Percentiles rank a stretch among this genome's conserved stretches.
Conservation (phyloP, 495 filamentous ascomycete species). For the Aspergillus mulundensis region DNA sequence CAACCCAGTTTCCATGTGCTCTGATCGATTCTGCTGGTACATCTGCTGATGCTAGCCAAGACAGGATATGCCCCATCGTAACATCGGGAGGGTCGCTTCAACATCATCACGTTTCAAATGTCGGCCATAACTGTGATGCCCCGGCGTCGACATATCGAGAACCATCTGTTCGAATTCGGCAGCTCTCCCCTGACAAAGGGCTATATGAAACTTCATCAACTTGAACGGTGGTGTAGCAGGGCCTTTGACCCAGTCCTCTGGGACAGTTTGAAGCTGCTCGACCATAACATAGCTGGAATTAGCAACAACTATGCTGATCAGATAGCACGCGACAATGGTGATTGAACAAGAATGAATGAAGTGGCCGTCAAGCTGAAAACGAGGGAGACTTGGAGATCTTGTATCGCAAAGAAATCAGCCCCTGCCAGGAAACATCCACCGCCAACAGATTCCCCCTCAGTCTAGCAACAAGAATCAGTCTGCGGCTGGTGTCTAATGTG, state of each 20-base stretch:
- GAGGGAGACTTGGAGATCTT: background rate
- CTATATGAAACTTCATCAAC: conserved; percentile 49
- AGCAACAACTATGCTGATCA: conserved; percentile 3
- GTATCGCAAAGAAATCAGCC: background rate
- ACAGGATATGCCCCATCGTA: conserved; percentile 36
- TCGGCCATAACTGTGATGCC: conserved; percentile 56
- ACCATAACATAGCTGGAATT: conserved; percentile 31
- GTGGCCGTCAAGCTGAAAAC: background rate
- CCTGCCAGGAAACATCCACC: background rate
- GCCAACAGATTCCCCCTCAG: background rate
- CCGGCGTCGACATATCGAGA: conserved; percentile 59
- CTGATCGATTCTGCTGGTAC: conserved; percentile 40
- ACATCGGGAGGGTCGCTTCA: conserved; percentile 40
- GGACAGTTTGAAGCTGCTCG: conserved; percentile 40
- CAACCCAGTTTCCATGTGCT: conserved; percentile 53
- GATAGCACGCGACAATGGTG: conserved; percentile 11
- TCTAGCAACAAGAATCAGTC: too few species aligned
- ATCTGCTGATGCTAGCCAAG: conserved; percentile 49
- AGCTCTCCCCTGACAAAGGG: conserved; percentile 48
- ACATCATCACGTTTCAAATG: conserved; percentile 59
- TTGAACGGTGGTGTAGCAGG: conserved; percentile 30
- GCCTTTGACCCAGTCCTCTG: conserved; percentile 45
- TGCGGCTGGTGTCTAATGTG: too few species aligned
- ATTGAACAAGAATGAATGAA: background rate
- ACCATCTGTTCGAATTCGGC: conserved; percentile 56